Conservation (phyloP, 768 basidiomycete species). For the Pholiota conissans region DNA sequence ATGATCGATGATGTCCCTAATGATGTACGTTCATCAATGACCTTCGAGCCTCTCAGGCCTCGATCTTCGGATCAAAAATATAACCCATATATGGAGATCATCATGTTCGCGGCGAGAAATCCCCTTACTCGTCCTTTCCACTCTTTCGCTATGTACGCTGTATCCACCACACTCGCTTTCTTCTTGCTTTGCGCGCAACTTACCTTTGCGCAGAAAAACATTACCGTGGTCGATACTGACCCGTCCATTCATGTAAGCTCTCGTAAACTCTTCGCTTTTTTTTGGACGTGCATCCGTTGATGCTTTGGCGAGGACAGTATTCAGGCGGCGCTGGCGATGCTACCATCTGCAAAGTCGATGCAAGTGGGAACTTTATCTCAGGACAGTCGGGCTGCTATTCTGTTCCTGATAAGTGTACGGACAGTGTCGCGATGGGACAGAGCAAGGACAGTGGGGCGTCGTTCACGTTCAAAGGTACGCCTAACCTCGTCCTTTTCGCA, state of each 20-base stretch:
- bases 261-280: not conserved
- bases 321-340: not conserved
- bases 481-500: not conserved
- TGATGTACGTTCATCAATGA: too few species aligned
- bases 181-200: not conserved
- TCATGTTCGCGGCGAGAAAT: too few species aligned
- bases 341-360: not conserved
- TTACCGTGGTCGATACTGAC: constrained; percentile 10
- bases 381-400: not conserved
- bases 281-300: not conserved
- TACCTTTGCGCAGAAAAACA: constrained; percentile 5
- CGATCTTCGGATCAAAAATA: too few species aligned
- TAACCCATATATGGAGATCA: too few species aligned
- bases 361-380: not conserved
- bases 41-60: too few species aligned
- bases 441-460: not conserved
- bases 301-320: not conserved
- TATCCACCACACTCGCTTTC: not conserved
- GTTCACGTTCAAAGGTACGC: constrained; percentile 7
- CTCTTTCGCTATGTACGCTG: not conserved
- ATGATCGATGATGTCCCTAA: too few species aligned
- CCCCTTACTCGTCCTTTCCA: not conserved
- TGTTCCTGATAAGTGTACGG: not conserved
- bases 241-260: constrained; percentile 10
- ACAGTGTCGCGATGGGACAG: not conserved